phyloP scores from a whole-genome alignment of 768 basidiomycete genomes.

The Boletus rex-veris region DNA sequence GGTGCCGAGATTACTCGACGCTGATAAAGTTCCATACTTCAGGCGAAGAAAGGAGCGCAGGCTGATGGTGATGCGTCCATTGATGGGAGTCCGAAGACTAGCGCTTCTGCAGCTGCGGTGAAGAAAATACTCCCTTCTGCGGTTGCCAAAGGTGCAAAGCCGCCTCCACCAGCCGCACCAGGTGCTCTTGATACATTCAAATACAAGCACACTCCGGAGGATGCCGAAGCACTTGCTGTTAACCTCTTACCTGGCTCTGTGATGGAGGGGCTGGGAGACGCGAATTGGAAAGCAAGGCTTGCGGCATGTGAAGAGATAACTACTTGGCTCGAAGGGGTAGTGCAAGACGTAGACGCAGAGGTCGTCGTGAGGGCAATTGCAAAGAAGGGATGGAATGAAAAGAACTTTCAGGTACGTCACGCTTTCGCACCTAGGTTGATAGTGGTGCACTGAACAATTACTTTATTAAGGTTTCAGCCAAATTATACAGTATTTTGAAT shows the following conservation, averaged over 20 bases:
- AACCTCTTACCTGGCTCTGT: slow-evolving; percentile 70
- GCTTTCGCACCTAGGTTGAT: neutral
- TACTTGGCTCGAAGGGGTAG: slow-evolving; percentile 71
- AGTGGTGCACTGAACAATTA: slow-evolving; percentile 7
- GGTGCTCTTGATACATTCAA: slow-evolving; percentile 79
- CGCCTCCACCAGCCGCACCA: slow-evolving; percentile 45
- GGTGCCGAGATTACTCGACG: neutral
- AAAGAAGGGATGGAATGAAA: slow-evolving; percentile 97
- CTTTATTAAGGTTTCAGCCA: slow-evolving; percentile 72
- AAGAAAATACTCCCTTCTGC: slow-evolving; percentile 46
- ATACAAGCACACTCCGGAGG: slow-evolving; percentile 87
- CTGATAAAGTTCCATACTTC: slow-evolving; percentile 5
- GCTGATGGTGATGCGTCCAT: slow-evolving; percentile 27
- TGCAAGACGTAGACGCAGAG: slow-evolving; percentile 75
- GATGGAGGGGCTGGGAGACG: slow-evolving; percentile 71
- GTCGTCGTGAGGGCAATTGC: slow-evolving; percentile 81
- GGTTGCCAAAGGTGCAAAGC: slow-evolving; percentile 44
- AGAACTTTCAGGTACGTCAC: slow-evolving; percentile 86
- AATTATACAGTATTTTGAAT: slow-evolving; percentile 76
- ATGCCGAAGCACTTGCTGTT: slow-evolving; percentile 77
- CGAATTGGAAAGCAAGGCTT: slow-evolving; percentile 91
- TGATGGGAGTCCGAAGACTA: slow-evolving; percentile 16
- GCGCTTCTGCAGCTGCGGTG: slow-evolving; percentile 30
- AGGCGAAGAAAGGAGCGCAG: slow-evolving; percentile 53
- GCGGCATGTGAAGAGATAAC: slow-evolving; percentile 85